Conservation (phyloP, 495 filamentous ascomycete species). For the Tuber melanosporum region DNA sequence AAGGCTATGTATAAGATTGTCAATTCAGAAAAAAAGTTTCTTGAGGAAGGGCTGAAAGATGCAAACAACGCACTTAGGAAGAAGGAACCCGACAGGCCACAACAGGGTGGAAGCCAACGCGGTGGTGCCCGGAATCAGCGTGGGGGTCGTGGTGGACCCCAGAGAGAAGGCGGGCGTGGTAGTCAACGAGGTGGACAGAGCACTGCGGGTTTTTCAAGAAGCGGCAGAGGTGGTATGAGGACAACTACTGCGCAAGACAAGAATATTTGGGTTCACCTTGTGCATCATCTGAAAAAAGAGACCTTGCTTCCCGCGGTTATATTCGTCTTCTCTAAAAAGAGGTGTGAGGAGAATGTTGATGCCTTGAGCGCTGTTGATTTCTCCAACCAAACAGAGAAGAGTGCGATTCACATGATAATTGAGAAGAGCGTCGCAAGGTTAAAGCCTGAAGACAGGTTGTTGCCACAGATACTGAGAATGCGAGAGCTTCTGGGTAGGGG, state of each 20-base stretch:
- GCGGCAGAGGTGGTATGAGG: constrained; percentile 70
- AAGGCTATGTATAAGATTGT: constrained; percentile 94
- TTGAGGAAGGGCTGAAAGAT: constrained; percentile 77
- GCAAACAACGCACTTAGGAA: constrained; percentile 76
- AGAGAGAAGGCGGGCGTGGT: constrained; percentile 47
- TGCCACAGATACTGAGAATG: constrained; percentile 85
- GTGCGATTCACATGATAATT: constrained; percentile 91
- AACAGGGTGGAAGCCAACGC: constrained; percentile 47
- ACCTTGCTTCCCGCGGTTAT: constrained; percentile 85
- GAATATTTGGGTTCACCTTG: constrained; percentile 93
- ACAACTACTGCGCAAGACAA: constrained; percentile 87
- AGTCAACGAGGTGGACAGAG: constrained; percentile 33
- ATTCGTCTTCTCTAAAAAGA: constrained; percentile 96
- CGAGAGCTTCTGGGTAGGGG: constrained; percentile 79
- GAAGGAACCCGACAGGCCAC: constrained; percentile 60
- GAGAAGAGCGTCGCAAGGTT: constrained; percentile 90
- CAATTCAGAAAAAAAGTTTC: constrained; percentile 78
- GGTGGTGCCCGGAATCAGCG: constrained; percentile 50
- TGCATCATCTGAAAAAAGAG: constrained; percentile 81
- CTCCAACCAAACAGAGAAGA: constrained; percentile 87
- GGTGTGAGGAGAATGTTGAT: constrained; percentile 95
- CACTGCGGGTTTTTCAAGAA: constrained; percentile 48
- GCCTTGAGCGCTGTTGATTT: constrained; percentile 92
- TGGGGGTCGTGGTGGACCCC: constrained; percentile 48
- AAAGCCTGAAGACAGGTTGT: constrained; percentile 77